Percentiles rank a stretch among this genome's conserved stretches.
Evolutionary conservation across 2,329 filamentous ascomycete species (phyloP).

Genomic region (Fusarium sp.): DNA sequence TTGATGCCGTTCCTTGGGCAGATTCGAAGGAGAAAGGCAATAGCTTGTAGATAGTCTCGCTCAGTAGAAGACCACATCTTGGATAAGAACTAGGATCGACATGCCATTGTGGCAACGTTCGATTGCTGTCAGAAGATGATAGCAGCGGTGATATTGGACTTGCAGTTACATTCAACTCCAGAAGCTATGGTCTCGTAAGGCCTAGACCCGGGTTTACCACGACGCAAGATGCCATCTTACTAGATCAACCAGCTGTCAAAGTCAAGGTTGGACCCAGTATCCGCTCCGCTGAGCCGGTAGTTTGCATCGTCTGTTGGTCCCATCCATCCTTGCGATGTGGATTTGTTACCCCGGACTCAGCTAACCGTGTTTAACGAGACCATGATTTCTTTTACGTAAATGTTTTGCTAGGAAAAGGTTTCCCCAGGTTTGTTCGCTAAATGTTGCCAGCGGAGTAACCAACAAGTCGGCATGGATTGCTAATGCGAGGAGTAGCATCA

Average conservation of each 20-base stretch:
- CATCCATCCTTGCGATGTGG: neutral
- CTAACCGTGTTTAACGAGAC: neutral
- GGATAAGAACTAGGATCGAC: neutral
- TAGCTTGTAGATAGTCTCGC: neutral
- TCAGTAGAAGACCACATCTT: neutral
- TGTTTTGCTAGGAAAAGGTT: neutral
- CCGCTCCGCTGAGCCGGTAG: neutral
- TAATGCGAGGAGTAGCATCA: neutral
- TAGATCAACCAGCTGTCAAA: neutral
- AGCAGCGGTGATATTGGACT: neutral
- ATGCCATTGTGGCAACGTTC: neutral
- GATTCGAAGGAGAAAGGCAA: neutral
- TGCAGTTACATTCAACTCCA: neutral
- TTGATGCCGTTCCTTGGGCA: neutral
- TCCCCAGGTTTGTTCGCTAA: constrained; percentile 16
- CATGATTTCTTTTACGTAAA: constrained; percentile 31
- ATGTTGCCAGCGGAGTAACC: neutral
- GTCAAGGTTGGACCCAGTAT: neutral
- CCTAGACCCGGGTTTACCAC: neutral
- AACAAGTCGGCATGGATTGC: neutral
- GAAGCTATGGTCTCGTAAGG: neutral
- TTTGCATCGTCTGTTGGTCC: neutral
- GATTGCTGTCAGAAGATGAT: neutral
- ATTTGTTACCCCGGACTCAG: neutral
- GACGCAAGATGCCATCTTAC: neutral